These are phyloP conservation scores for Rhodotorula sp. DNA, from an alignment of 1,284 basidiomycete genomes.

Conservation along the genomic window DNA sequence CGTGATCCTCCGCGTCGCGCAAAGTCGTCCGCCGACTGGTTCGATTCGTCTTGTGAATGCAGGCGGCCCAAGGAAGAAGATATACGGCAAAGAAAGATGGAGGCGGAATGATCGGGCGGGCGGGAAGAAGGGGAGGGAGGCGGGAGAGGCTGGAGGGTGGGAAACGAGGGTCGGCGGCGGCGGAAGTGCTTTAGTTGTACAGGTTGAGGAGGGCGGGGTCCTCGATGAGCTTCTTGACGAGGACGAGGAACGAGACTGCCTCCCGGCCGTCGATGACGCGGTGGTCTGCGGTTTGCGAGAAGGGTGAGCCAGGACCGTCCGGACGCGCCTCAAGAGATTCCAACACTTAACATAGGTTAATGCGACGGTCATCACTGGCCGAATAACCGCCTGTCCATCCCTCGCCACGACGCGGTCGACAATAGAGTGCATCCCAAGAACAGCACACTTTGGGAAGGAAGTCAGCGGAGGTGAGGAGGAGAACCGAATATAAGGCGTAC, in stretches of 20 bases:
- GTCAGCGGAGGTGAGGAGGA: neutral
- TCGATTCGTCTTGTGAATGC: too few relatives aligned
- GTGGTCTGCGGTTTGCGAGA: constrained; percentile 58
- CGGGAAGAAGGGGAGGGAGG: too few relatives aligned
- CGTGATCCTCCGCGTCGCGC: too few relatives aligned
- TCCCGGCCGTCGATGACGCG: constrained; percentile 92
- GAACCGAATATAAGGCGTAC: constrained; percentile 55
- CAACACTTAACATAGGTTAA: too few relatives aligned
- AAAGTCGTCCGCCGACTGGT: too few relatives aligned
- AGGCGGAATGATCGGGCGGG: too few relatives aligned
- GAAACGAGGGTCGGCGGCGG: neutral
- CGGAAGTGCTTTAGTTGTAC: neutral
- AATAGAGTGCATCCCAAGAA: constrained; percentile 85
- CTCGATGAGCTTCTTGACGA: constrained; percentile 68
- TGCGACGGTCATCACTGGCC: constrained; percentile 76
- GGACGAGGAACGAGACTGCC: constrained; percentile 88
- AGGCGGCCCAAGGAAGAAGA: too few relatives aligned
- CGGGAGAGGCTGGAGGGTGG: neutral
- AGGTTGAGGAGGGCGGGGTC: constrained; percentile 56
- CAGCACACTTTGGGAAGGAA: neutral
- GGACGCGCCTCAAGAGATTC: neutral
- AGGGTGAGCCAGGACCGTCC: constrained; percentile 55
- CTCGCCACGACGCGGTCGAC: constrained; percentile 87
- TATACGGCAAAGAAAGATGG: too few relatives aligned
- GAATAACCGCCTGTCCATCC: constrained; percentile 88